Base-by-base conservation (phyloP, 768 basidiomycete species). In the Coprinellus micaceus region DNA sequence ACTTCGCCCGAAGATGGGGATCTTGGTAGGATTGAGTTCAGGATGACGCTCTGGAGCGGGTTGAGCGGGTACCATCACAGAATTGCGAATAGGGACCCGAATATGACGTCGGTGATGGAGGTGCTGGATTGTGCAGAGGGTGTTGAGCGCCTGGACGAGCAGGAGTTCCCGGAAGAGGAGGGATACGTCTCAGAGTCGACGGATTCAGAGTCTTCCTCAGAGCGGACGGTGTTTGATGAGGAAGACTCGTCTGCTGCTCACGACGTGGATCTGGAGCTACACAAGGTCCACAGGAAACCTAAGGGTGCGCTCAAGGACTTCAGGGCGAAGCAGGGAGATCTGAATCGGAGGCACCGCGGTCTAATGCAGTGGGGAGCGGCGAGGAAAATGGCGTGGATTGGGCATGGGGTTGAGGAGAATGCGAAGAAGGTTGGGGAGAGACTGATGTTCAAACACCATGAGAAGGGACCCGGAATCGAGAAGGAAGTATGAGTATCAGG, bases 351-450 rank as follows among this genome's bases (percentile, higher is more conserved):
- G 61, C 80, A 88, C 63, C 77, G 82, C 4, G 84, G 85, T 2
- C 66, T 88, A 47, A 83, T 86, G 82, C 84, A 86, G 66, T 78
- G 79, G 68, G 78, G 80, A 58, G 76, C 75, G 6, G 75, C 74
- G 53, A 71, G 85, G 53, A 85, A 83, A 17, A 71, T 82, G 25
- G 77, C 76, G 45, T 84, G 81, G 78, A 62, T 83, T 44, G 82
- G 79, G 55, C 77, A 79, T 60, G 77, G 75, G 33, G 64, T 83
- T 1, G 78, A 81, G 58, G 70, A 76, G 13, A 72, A 73, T 40
- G 72, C 70, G 6, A 73, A 69, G 29, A 72, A 71, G 25, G 46
- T 78, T 4, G 74, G 74, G 37, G 66, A 72, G 43, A 75, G 73
- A 63, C 69, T 82, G 46, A 73, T 71, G 54, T 67, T 69, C 49